Evolutionary conservation across 208 protist genomes (phyloP).

Genomic region (Leishmania tarentolae): DNA sequence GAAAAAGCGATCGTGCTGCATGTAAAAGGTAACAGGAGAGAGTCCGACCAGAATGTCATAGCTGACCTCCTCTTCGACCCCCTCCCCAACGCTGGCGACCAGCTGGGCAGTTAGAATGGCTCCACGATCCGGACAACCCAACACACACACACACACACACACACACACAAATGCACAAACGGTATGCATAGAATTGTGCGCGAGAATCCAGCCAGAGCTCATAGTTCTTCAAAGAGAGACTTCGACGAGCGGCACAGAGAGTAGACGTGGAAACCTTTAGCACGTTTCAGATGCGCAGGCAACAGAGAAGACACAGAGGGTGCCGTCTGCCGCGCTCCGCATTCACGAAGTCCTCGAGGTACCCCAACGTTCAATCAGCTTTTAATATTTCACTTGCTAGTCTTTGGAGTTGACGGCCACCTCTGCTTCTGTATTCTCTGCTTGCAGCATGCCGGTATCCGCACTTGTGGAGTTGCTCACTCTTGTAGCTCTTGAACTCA

Average conservation of each 20-base stretch:
- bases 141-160: not conserved
- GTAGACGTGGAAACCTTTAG: not conserved
- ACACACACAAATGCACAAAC: too few relatives aligned
- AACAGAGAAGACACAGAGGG: not conserved
- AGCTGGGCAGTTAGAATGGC: not conserved
- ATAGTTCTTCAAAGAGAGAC: not conserved
- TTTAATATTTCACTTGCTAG: not conserved
- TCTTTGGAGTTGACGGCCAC: slow-evolving; percentile 1
- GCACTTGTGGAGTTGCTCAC: slow-evolving; percentile 72
- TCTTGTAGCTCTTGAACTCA: slow-evolving; percentile 71
- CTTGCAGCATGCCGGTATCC: slow-evolving; percentile 40
- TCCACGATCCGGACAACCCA: not conserved
- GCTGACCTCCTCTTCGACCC: not conserved
- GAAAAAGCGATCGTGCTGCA: not conserved
- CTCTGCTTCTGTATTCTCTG: slow-evolving; percentile 58
- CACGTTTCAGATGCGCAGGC: not conserved
- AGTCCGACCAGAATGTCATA: not conserved
- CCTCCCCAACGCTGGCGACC: not conserved
- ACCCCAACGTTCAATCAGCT: not conserved
- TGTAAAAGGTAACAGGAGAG: not conserved
- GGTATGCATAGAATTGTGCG: not conserved
- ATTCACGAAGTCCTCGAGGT: not conserved
- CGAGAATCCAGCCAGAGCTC: not conserved
- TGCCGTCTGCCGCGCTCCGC: not conserved
- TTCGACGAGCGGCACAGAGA: not conserved